These are phyloP conservation scores for Aspergillus aculeatus DNA, from an alignment of 2,329 filamentous ascomycete species.

Conservation along the genomic window DNA sequence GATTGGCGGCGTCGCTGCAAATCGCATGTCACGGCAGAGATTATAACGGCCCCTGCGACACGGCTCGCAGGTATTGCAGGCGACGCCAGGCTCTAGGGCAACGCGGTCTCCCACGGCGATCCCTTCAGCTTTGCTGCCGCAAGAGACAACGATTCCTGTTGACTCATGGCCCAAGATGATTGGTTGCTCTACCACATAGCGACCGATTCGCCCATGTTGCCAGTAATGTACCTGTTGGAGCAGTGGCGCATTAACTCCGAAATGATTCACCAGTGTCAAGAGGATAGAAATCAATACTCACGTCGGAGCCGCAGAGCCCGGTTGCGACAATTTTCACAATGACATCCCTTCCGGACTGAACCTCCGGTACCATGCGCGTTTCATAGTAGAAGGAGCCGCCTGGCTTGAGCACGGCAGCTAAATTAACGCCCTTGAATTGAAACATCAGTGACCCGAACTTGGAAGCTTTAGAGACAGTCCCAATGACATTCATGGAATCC, in stretches of 20 bases:
- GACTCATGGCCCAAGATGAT: constrained; percentile 64
- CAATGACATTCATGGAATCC: background rate
- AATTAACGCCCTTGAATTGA: constrained; percentile 4
- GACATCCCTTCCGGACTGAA: constrained; percentile 59
- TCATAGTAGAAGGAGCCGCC: constrained; percentile 25
- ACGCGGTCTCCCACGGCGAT: constrained; percentile 66
- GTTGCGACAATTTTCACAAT: constrained; percentile 76
- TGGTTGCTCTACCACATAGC: constrained; percentile 35
- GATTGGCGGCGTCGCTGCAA: constrained; percentile 84
- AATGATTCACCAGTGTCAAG: background rate
- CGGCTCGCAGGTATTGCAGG: constrained; percentile 66
- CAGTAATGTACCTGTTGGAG: constrained; percentile 39
- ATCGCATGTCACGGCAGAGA: constrained; percentile 78
- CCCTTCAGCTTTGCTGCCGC: constrained; percentile 55
- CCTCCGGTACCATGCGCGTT: constrained; percentile 16
- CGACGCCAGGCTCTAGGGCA: constrained; percentile 70
- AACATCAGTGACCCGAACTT: background rate
- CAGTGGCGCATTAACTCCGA: background rate
- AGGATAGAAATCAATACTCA: constrained; percentile 36
- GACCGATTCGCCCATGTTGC: constrained; percentile 39
- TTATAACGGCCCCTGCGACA: constrained; percentile 83
- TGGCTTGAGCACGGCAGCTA: constrained; percentile 22
- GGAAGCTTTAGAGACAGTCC: too few relatives aligned
- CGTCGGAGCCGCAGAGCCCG: constrained; percentile 81
- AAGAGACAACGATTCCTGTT: constrained; percentile 59